Evolutionary conservation across 202 grass and related monocot genomes (phyloP).

Genomic region (Carex arenaria): DNA sequence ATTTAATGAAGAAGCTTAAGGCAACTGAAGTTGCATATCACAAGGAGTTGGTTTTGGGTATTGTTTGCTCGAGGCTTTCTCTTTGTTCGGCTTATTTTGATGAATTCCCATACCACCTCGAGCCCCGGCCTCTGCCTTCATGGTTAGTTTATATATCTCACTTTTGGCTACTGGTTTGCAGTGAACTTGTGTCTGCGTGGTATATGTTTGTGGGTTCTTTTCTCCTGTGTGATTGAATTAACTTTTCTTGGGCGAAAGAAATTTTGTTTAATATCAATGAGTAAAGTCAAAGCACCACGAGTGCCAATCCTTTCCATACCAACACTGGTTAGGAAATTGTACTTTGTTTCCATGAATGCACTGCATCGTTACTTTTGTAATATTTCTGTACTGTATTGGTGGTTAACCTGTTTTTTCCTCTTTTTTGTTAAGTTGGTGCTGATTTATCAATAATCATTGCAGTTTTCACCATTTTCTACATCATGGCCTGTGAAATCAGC

Average conservation of each 20-base stretch:
- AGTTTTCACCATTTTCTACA: not conserved
- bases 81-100: conserved; percentile 74
- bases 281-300: not conserved
- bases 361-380: not conserved
- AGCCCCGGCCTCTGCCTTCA: conserved; percentile 49
- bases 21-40: conserved; percentile 58
- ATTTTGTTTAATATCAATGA: not conserved
- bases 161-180: conserved; percentile 10
- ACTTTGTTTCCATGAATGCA: not conserved
- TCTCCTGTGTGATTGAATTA: not conserved
- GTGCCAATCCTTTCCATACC: not conserved
- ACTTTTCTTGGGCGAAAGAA: not conserved
- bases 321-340: not conserved
- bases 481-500: not conserved
- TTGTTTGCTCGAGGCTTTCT: conserved; percentile 53
- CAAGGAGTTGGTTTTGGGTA: conserved; percentile 59
- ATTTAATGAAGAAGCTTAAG: conserved; percentile 87
- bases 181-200: not conserved
- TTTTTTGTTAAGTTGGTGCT: not conserved
- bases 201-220: not conserved
- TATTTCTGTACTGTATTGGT: not conserved
- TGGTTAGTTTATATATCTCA: conserved; percentile 59
- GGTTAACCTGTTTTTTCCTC: not conserved
- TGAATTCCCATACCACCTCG: conserved; percentile 71
- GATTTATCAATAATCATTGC: not conserved